These are phyloP conservation scores for Candida railenensis DNA, from an alignment of 805 yeast genomes.

Conservation along the genomic window DNA sequence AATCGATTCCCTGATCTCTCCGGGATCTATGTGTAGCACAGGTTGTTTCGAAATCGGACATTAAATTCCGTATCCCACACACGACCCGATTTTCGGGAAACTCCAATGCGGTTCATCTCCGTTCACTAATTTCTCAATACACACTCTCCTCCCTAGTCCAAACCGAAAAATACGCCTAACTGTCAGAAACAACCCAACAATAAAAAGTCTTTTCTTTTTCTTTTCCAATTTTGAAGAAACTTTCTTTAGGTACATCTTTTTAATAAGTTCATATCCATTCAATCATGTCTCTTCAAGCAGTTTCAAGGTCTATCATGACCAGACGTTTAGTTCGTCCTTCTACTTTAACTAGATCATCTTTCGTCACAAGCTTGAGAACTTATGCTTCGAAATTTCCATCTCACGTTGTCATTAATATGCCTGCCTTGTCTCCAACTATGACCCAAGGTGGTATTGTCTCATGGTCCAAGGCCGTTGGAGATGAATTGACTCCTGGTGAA, in stretches of 20 bases:
- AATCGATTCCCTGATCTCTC: not conserved
- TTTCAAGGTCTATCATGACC: constrained; percentile 19
- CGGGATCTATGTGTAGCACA: not conserved
- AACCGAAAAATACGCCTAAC: not conserved
- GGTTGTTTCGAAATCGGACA: constrained; percentile 14
- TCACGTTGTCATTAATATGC: constrained; percentile 93
- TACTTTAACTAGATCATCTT: constrained; percentile 1
- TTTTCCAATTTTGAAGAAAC: constrained; percentile 40
- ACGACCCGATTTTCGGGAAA: constrained; percentile 22
- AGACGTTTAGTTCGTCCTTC: constrained; percentile 4
- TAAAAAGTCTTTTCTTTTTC: not conserved
- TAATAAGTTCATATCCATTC: constrained; percentile 56
- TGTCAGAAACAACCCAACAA: not conserved
- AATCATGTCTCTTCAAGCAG: constrained; percentile 38
- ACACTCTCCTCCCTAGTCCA: not conserved
- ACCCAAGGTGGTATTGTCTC: constrained; percentile 88
- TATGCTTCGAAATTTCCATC: constrained; percentile 61
- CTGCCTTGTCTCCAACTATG: constrained; percentile 99
- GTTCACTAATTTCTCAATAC: constrained; percentile 2
- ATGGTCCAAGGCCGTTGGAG: constrained; percentile 92
- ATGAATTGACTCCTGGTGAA: constrained; percentile 85
- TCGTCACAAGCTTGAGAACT: constrained; percentile 20
- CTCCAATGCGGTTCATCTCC: constrained; percentile 23
- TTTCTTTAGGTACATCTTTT: constrained; percentile 27
- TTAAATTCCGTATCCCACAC: constrained; percentile 18